Percentiles rank a stretch among this genome's conserved stretches.
These are phyloP conservation scores for Neonectria ditissima DNA, from an alignment of 2,329 filamentous ascomycete species.

Conservation along the genomic window DNA sequence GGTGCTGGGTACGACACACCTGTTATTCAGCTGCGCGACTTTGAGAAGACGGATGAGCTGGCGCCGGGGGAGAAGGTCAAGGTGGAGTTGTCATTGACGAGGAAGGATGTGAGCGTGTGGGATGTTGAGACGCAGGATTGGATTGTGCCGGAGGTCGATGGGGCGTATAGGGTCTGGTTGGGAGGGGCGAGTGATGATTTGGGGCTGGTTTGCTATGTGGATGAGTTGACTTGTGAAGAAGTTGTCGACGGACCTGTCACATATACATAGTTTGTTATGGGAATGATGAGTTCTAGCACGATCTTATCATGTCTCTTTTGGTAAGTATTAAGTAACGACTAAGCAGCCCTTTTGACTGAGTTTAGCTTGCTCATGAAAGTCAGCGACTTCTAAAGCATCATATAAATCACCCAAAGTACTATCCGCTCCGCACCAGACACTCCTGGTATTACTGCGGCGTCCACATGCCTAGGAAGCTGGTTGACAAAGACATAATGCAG, in stretches of 20 bases:
- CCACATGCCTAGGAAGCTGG: no score
- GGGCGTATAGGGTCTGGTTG: constrained; percentile 54
- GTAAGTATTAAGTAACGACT: no score
- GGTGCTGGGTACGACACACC: constrained; percentile 69
- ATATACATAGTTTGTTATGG: neutral
- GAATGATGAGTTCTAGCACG: no score
- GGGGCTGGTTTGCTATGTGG: constrained; percentile 46
- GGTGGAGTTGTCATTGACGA: constrained; percentile 70
- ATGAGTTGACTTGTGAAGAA: constrained; percentile 46
- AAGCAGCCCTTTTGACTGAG: no score
- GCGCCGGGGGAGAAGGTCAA: constrained; percentile 63
- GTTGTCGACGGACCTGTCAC: constrained; percentile 24
- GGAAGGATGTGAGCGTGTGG: constrained; percentile 81
- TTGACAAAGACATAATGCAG: no score
- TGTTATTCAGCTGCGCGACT: constrained; percentile 75
- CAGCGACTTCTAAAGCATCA: no score
- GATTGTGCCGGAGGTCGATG: constrained; percentile 60
- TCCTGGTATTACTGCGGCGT: no score
- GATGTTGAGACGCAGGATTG: constrained; percentile 76
- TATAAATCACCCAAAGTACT: no score
- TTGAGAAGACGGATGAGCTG: constrained; percentile 73
- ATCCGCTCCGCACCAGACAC: no score
- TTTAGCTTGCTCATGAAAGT: no score
- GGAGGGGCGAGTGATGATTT: constrained; percentile 54
- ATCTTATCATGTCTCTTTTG: no score